Conservation (phyloP, 805 yeast species). For the Pichia insulana region DNA sequence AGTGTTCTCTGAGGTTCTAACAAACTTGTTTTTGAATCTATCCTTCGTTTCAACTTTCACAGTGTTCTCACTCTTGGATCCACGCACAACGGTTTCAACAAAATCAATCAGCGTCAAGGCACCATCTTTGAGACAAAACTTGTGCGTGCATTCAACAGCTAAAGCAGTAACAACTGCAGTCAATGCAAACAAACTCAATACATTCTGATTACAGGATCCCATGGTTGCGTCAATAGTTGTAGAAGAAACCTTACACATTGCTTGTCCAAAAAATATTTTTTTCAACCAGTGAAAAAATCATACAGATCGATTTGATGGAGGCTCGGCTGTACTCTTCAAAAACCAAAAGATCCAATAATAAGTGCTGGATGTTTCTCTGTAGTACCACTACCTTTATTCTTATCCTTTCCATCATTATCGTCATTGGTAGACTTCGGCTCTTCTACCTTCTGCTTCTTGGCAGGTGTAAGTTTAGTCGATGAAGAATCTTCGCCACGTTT, state of each 20-base stretch:
- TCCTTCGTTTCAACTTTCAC: too few species aligned
- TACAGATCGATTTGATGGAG: too few species aligned
- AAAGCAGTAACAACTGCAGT: conserved; percentile 4
- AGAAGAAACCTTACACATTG: too few species aligned
- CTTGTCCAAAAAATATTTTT: too few species aligned
- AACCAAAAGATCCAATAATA: conserved; percentile 10
- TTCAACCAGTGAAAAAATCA: too few species aligned
- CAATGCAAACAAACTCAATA: conserved; percentile 1
- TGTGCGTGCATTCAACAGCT: conserved; percentile 7
- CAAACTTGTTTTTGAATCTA: neutral
- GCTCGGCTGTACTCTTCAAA: neutral
- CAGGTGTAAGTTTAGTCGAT: neutral
- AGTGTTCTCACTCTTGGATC: too few species aligned
- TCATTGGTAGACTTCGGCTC: neutral
- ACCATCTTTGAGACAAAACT: conserved; percentile 4
- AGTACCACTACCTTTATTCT: neutral
- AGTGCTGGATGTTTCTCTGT: neutral
- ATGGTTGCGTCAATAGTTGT: neutral
- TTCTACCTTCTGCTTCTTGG: neutral
- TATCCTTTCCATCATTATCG: neutral
- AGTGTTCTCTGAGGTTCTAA: conserved; percentile 10
- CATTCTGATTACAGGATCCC: neutral
- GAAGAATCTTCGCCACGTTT: too few species aligned
- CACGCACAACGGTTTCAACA: neutral
- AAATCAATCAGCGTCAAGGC: conserved; percentile 6